These are phyloP conservation scores for Podila minutissima DNA, from an alignment of 192 early-diverging fungal species.

Conservation along the genomic window DNA sequence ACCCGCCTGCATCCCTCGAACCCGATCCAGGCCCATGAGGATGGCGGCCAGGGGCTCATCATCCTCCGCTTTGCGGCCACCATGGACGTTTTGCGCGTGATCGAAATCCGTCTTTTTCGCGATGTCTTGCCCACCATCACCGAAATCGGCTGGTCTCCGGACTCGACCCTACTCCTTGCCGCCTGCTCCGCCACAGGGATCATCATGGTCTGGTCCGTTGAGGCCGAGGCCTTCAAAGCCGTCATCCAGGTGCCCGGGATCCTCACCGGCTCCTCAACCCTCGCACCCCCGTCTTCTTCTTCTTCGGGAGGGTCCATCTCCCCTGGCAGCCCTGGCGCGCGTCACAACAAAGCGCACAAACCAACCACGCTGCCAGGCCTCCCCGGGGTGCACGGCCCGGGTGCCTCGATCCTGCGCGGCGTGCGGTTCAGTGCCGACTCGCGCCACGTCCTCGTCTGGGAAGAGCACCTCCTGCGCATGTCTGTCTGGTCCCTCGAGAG, in stretches of 20 bases:
- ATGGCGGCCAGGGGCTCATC: slow-evolving; percentile 65
- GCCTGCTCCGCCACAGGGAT: slow-evolving; percentile 56
- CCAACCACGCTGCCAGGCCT: not conserved
- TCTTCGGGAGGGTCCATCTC: not conserved
- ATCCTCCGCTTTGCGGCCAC: slow-evolving; percentile 75
- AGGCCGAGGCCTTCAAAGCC: slow-evolving; percentile 54
- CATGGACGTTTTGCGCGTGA: slow-evolving; percentile 70
- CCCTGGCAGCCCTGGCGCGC: too few species aligned
- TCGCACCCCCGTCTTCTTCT: not conserved
- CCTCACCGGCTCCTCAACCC: not conserved
- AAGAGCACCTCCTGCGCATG: slow-evolving; percentile 29
- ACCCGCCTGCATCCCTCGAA: slow-evolving; percentile 37
- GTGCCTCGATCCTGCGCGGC: slow-evolving; percentile 24
- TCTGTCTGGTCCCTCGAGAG: slow-evolving; percentile 45
- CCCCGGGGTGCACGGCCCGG: not conserved
- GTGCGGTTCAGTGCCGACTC: slow-evolving; percentile 47
- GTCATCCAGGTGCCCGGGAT: slow-evolving; percentile 37
- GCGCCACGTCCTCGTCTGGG: slow-evolving; percentile 48
- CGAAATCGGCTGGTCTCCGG: slow-evolving; percentile 71
- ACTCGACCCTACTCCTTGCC: slow-evolving; percentile 68
- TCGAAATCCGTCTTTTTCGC: slow-evolving; percentile 62
- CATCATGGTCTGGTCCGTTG: slow-evolving; percentile 67
- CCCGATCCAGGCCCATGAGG: slow-evolving; percentile 36
- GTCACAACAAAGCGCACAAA: not conserved
- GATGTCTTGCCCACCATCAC: slow-evolving; percentile 35